phyloP scores from a whole-genome alignment of 1,284 basidiomycete genomes.

The Rhodofomes roseus region DNA sequence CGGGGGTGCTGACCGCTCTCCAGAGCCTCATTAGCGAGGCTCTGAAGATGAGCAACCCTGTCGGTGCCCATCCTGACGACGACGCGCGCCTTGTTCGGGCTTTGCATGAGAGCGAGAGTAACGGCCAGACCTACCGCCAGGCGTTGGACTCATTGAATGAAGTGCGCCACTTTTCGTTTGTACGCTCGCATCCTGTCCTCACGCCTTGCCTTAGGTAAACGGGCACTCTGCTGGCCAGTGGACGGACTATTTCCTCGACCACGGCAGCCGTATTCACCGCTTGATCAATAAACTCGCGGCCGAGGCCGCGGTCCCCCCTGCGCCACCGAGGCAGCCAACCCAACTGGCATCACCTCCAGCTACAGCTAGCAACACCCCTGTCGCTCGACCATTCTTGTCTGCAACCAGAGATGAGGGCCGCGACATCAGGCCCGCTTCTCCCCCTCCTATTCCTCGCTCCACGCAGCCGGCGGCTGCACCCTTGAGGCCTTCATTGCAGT shows the following conservation, averaged over 20 bases:
- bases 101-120: conserved; percentile 29
- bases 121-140: conserved; percentile 36
- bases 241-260: conserved; percentile 73
- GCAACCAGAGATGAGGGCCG: background rate
- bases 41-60: conserved; percentile 48
- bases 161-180: conserved; percentile 23
- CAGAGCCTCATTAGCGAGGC: conserved; percentile 41
- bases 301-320: background rate
- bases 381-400: background rate
- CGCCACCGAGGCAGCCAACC: background rate
- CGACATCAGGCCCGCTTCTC: too few species aligned
- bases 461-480: background rate
- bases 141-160: conserved; percentile 41
- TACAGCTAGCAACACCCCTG: background rate
- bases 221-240: conserved; percentile 47
- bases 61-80: conserved; percentile 45
- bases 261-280: conserved; percentile 52
- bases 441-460: background rate
- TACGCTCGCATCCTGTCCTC: background rate
- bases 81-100: conserved; percentile 51
- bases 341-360: background rate
- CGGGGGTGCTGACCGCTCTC: background rate
- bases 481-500: background rate
- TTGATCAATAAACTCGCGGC: conserved; percentile 31
- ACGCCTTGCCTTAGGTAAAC: conserved; percentile 32